Evolutionary conservation across 2,329 filamentous ascomycete genomes (phyloP).

Genomic region (Alternaria sp.): DNA sequence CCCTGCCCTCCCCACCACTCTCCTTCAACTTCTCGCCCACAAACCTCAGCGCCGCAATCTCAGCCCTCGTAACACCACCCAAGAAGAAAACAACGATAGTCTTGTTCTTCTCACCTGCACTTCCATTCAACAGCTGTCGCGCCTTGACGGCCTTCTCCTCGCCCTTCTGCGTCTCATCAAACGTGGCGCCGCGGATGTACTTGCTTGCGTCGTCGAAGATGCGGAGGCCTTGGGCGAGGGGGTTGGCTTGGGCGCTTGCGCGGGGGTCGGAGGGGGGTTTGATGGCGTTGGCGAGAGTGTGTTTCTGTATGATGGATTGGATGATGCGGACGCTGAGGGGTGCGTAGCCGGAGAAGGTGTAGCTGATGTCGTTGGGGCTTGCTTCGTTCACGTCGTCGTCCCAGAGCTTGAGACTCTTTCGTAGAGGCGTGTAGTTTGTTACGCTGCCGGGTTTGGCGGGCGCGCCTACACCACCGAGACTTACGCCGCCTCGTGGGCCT

Average conservation of each 20-base stretch:
- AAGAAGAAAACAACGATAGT: slow-evolving; percentile 96
- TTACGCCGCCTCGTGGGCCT: slow-evolving; percentile 59
- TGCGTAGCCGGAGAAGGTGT: slow-evolving; percentile 96
- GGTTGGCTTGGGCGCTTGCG: slow-evolving; percentile 53
- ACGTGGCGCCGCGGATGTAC: slow-evolving; percentile 84
- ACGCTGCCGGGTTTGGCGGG: slow-evolving; percentile 44
- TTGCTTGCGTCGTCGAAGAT: slow-evolving; percentile 93
- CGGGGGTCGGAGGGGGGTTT: slow-evolving; percentile 52
- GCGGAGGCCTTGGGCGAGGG: slow-evolving; percentile 80
- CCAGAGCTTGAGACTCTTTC: slow-evolving; percentile 85
- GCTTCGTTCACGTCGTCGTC: slow-evolving; percentile 97
- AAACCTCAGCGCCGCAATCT: slow-evolving; percentile 92
- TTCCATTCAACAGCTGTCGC: slow-evolving; percentile 79
- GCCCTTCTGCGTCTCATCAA: slow-evolving; percentile 90
- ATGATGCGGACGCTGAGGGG: slow-evolving; percentile 89
- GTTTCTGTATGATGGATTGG: slow-evolving; percentile 91
- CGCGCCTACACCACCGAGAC: slow-evolving; percentile 54
- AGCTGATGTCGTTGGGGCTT: slow-evolving; percentile 93
- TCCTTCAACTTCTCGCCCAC: slow-evolving; percentile 77
- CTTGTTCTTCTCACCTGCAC: slow-evolving; percentile 62
- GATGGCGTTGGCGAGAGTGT: slow-evolving; percentile 71
- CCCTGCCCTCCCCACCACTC: slow-evolving; percentile 67
- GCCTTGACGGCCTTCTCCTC: slow-evolving; percentile 93
- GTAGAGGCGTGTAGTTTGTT: slow-evolving; percentile 90
- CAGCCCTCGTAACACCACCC: slow-evolving; percentile 94